Evolutionary conservation across 371 early-diverging fungal genomes (phyloP).

Genomic region (Coemansia sp.): DNA sequence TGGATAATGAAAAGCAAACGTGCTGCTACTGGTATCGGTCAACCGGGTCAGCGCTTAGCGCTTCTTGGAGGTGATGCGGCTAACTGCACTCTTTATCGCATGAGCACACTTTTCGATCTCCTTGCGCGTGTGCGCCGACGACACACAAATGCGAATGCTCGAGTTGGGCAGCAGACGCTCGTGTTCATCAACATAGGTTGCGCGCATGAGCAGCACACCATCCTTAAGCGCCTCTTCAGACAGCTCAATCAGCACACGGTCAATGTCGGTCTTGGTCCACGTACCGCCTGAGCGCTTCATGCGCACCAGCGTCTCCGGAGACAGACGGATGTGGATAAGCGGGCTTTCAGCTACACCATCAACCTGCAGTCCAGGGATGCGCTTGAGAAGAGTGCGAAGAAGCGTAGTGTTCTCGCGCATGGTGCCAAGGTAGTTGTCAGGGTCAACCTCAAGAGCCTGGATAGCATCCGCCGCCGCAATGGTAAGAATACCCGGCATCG

Average conservation of each 20-base stretch:
- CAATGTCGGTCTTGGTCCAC: conserved; percentile 58
- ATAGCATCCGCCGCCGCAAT: conserved; percentile 87
- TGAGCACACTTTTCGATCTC: conserved; percentile 83
- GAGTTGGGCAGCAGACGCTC: conserved; percentile 75
- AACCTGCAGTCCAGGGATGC: conserved; percentile 53
- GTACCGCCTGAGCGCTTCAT: conserved; percentile 61
- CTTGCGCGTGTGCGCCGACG: conserved; percentile 73
- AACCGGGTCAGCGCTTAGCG: background rate
- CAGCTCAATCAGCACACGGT: conserved; percentile 74
- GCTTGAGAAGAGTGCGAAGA: conserved; percentile 53
- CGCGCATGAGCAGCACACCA: conserved; percentile 80
- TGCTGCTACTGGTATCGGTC: background rate
- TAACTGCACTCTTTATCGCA: conserved; percentile 53
- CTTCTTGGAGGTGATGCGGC: conserved; percentile 49
- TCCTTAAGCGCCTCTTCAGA: conserved; percentile 77
- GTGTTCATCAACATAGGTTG: conserved; percentile 85
- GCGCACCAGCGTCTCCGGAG: conserved; percentile 56
- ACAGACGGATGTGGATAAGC: conserved; percentile 69
- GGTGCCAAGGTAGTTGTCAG: conserved; percentile 27
- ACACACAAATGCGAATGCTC: conserved; percentile 79
- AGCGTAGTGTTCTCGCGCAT: conserved; percentile 53
- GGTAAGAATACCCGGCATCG: conserved; percentile 96
- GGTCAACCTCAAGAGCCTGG: conserved; percentile 58
- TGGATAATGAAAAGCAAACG: background rate
- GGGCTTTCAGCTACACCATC: conserved; percentile 63